Base-by-base conservation (phyloP, 208 protist genomes). In the Crithidia acanthocephali region DNA sequence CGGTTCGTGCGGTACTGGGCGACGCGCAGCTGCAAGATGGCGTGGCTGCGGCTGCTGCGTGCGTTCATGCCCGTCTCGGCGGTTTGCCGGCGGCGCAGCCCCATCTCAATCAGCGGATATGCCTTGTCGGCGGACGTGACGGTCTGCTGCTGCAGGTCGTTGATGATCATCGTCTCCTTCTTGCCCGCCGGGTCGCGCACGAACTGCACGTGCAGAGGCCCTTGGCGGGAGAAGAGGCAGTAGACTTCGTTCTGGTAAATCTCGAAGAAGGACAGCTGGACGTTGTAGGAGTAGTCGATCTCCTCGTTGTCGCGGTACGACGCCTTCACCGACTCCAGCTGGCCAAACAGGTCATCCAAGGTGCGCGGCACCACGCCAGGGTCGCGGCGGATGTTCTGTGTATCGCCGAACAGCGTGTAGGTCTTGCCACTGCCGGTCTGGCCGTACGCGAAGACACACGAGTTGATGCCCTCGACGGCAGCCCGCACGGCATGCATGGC, bases 41-140 rank as follows among this genome's bases (percentile, higher is more conserved):
- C 96, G 84, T 99, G 98, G 16, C 98, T 98, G 33, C 97, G 86
- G 64, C 85, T 95, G 64, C 90, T 97, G 40, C 79, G 72, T 2
- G 93, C 85, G 83, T 99, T 99, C 94, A 98, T 98, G 45, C 91
- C 85, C 5, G 97, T 99, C 76, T 91, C 86, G 40, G 86, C 92
- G 0, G 90, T 94, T 66, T 92, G 90, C 22, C 95, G 85, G 33
- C 82, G 67, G 23, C 85, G 83, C 42, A 95, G 84, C 11, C 96
- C 96, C 72, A 85, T 72, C 68, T 96, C 90, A 13, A 98, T 74
- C 42, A 95, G 63, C 27, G 78, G 79, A 62, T 86, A 84, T 50
- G 81, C 81, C 69, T 84, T 86, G 57, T 85, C 85, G 5, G 83
- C 76, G 20, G 71, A 79, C 18, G 69, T 63, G 45, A 93, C 80